Percentiles rank a stretch among this genome's conserved stretches.
Conservation (phyloP, 176 grass and related monocot species). For the Musa acuminata region DNA sequence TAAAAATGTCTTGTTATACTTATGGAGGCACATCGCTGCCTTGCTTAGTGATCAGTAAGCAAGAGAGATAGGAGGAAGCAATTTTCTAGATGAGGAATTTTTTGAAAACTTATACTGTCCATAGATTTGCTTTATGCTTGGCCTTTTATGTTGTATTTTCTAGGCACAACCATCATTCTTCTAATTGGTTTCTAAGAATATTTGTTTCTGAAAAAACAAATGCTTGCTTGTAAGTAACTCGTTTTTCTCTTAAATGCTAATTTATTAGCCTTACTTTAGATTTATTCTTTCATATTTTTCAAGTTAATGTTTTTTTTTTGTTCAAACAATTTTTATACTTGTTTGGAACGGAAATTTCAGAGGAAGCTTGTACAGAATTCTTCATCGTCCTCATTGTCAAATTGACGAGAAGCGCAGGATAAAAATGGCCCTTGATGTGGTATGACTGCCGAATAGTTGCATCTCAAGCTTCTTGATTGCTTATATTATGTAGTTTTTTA, state of each 20-base stretch:
- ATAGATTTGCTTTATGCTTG: too few species aligned
- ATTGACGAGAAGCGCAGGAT: constrained; percentile 98
- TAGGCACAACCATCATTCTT: too few species aligned
- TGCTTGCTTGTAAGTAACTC: too few species aligned
- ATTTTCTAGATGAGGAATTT: too few species aligned
- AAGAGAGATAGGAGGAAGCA: too few species aligned
- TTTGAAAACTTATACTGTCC: too few species aligned
- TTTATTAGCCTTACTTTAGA: not conserved
- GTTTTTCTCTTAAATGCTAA: not conserved
- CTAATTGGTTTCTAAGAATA: too few species aligned
- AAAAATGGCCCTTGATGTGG: constrained; percentile 99
- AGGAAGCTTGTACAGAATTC: constrained; percentile 97
- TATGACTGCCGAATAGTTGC: constrained; percentile 33
- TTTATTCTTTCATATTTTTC: not conserved
- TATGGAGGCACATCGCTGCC: too few species aligned
- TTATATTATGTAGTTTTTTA: constrained; percentile 16
- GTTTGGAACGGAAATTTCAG: constrained; percentile 26
- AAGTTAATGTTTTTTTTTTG: not conserved
- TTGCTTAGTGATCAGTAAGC: too few species aligned
- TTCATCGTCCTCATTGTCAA: constrained; percentile 92
- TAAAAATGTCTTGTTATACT: too few species aligned
- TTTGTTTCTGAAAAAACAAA: too few species aligned
- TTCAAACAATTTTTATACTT: not conserved
- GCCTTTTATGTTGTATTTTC: too few species aligned
- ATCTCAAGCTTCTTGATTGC: constrained; percentile 22